These are phyloP conservation scores for Mortierella claussenii DNA, from an alignment of 192 early-diverging fungal species.

Conservation along the genomic window DNA sequence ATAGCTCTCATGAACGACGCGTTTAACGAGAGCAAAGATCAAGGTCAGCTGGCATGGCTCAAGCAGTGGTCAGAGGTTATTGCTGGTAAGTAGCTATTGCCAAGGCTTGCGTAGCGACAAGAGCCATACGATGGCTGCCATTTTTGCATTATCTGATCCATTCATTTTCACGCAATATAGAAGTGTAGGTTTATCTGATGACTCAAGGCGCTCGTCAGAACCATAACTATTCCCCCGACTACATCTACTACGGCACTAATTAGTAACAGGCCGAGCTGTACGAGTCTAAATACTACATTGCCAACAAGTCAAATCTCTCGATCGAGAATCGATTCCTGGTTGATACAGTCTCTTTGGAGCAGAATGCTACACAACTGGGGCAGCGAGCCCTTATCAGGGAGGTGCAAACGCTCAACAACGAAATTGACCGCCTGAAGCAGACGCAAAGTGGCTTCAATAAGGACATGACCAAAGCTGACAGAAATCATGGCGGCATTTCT, in stretches of 20 bases:
- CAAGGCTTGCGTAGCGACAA: no score
- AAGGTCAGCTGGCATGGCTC: conserved; percentile 1
- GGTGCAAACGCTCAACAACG: conserved; percentile 11
- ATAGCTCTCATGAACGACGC: conserved; percentile 3
- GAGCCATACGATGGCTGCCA: not conserved
- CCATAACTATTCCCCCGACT: conserved; percentile 48
- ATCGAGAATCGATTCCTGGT: conserved; percentile 41
- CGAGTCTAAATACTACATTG: conserved; percentile 35
- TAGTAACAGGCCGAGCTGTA: conserved; percentile 45
- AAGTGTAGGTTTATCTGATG: conserved; percentile 41
- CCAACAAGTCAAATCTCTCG: conserved; percentile 40
- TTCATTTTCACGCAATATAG: conserved; percentile 1
- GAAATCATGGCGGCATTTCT: conserved; percentile 19
- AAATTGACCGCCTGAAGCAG: conserved; percentile 14
- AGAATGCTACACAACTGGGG: conserved; percentile 4
- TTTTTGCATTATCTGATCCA: not conserved
- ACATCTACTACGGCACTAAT: conserved; percentile 46
- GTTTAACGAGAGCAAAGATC: not conserved
- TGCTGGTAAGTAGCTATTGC: no score
- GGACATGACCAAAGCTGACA: conserved; percentile 20
- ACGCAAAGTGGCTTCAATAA: conserved; percentile 23
- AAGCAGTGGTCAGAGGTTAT: not conserved
- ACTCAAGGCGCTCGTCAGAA: conserved; percentile 27
- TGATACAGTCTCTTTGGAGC: conserved; percentile 26
- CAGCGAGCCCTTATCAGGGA: conserved; percentile 23